Evolutionary conservation across 768 basidiomycete species (phyloP).

Genomic region (Suillus subalutaceus): DNA sequence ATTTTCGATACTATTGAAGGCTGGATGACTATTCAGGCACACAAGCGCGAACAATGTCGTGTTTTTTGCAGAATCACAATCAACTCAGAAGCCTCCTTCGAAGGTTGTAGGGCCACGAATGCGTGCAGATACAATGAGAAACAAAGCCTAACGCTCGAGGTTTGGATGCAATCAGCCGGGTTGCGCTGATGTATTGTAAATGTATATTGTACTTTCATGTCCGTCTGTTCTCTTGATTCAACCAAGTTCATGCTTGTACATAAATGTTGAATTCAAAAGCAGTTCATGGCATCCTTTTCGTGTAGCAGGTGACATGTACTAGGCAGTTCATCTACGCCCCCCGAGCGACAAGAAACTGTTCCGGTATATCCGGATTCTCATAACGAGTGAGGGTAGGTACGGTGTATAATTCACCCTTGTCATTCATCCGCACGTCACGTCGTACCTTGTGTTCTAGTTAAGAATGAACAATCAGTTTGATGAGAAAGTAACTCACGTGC

Average conservation of each 20-base stretch:
- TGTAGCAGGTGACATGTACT: not conserved
- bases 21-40: conserved; percentile 25
- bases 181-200: not conserved
- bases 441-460: conserved; percentile 43
- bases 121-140: conserved; percentile 5
- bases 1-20: conserved; percentile 30
- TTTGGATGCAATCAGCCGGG: not conserved
- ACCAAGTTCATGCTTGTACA: not conserved
- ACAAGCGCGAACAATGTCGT: conserved; percentile 21
- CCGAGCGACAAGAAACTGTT: conserved; percentile 70
- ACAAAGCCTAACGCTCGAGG: not conserved
- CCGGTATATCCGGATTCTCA: conserved; percentile 69
- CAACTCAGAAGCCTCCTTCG: conserved; percentile 15
- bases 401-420: conserved; percentile 41
- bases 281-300: not conserved
- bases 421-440: conserved; percentile 38
- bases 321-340: not conserved
- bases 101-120: conserved; percentile 31
- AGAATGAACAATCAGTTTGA: conserved; percentile 4
- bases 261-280: not conserved
- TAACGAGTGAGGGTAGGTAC: conserved; percentile 50
- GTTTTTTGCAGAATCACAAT: not conserved
- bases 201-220: not conserved
- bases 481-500: conserved; percentile 50
- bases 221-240: not conserved